Evolutionary conservation across 192 early-diverging fungal genomes (phyloP), one percentile per base, ranked within the genome.

Genomic region (Globomyces pollinis-pini): DNA sequence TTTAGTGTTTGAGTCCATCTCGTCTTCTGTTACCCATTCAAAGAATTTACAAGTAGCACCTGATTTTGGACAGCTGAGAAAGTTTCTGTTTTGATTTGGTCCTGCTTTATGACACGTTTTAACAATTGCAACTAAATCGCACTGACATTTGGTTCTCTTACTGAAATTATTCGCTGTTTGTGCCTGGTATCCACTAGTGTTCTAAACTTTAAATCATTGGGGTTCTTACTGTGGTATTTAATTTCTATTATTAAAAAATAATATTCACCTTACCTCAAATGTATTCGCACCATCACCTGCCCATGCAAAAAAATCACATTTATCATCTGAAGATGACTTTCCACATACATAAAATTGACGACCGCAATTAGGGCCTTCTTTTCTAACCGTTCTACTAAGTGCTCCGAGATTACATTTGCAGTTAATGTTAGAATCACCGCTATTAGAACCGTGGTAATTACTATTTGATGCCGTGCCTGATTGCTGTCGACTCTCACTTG

Each of bases 1-100:
- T 44, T 41, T 47, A 28, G 30, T 57, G n/a, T 9, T 44, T 55
- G 8, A 57, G 51, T 38, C 62, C 54, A 63, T 52, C 50, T 71
- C 70, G n/a, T n/a, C n/a, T n/a, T n/a, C n/a, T n/a, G n/a, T n/a
- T 13, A 38, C 62, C 70, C 70, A 72, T 23, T 43, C 64, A 67
- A 72, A 72, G 56, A 72, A 72, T 23, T 54, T 18, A 41, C 71
- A 72, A 28, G 50, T 53, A 11, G 28, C 43, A 30, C 56, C 68
- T 7, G 52, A 21, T 59, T 77, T 78, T 1, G 73, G 58, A 57
- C 81, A 84, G 16, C 59, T 49, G 38, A 57, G 75, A 52, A 76
- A 84, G 20, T 80, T 65, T 3, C 79, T 50, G n/a, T 80, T 80
- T 13, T 68, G 42, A 59, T 84, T 82, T 16, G 61, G 63, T 33